Conservation (phyloP, 306 rosid species). For the Sicyos baderoa region DNA sequence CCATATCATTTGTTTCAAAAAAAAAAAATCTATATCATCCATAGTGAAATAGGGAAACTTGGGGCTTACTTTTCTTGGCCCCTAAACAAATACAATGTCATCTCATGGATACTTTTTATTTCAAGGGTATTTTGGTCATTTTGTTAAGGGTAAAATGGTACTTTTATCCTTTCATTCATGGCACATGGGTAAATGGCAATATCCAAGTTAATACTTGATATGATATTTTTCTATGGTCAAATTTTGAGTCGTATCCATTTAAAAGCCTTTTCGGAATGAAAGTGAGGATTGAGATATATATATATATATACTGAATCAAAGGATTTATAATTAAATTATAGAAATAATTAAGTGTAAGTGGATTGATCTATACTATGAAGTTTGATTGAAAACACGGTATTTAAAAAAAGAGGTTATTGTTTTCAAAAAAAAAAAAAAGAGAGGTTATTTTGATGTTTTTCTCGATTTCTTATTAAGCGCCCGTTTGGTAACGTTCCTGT, state of each 20-base stretch:
- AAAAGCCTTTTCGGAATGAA: neutral
- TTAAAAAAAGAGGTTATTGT: no score
- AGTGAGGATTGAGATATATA: neutral
- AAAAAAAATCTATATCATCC: neutral
- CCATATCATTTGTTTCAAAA: no score
- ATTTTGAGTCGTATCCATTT: no score
- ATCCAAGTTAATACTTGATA: neutral
- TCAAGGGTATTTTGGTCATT: neutral
- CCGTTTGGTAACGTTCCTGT: no score
- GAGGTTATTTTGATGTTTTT: neutral
- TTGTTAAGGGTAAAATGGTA: neutral
- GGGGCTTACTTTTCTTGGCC: neutral
- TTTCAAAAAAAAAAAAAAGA: no score
- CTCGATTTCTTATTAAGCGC: no score
- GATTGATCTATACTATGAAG: no score
- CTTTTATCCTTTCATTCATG: neutral
- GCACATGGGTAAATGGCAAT: neutral
- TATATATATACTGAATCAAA: no score
- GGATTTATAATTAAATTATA: no score
- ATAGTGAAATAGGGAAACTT: neutral
- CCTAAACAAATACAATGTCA: slow-evolving; percentile 4
- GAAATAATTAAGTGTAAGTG: no score
- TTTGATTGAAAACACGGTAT: no score
- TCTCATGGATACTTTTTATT: neutral
- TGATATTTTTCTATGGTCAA: neutral